Evolutionary conservation across 345 rosid species (phyloP).

Genomic region (Arabidopsis arenosa): DNA sequence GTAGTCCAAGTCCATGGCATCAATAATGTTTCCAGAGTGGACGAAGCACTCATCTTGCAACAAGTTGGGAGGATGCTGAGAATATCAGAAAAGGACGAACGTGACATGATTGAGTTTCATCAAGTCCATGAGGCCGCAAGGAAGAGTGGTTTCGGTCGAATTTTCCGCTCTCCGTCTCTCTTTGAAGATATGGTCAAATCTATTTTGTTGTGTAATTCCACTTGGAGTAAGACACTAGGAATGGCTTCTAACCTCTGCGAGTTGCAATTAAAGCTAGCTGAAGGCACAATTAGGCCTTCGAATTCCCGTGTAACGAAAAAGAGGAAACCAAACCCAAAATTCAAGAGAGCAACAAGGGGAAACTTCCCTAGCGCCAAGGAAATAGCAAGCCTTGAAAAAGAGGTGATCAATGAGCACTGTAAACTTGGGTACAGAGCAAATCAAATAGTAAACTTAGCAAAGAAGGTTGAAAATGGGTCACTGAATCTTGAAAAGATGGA

Average conservation of each 20-base stretch:
- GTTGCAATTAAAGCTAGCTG: slow-evolving; percentile 42
- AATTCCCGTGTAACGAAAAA: not conserved
- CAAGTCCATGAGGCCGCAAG: slow-evolving; percentile 46
- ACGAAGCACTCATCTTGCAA: slow-evolving; percentile 37
- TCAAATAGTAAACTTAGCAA: slow-evolving; percentile 43
- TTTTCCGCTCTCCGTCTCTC: slow-evolving; percentile 58
- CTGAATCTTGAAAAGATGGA: slow-evolving; percentile 40
- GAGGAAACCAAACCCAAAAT: not conserved
- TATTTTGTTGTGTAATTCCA: slow-evolving; percentile 54
- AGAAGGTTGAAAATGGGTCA: slow-evolving; percentile 35
- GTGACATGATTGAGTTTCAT: slow-evolving; percentile 48
- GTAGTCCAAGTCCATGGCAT: slow-evolving; percentile 30
- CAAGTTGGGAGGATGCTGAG: slow-evolving; percentile 61
- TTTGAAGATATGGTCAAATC: slow-evolving; percentile 64
- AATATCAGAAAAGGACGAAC: slow-evolving; percentile 46
- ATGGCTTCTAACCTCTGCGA: slow-evolving; percentile 58
- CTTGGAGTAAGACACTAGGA: slow-evolving; percentile 50
- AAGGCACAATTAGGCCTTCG: not conserved
- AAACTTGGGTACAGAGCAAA: slow-evolving; percentile 58
- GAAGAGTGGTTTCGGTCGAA: slow-evolving; percentile 49
- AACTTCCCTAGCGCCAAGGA: slow-evolving; percentile 58
- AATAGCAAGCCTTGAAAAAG: slow-evolving; percentile 39
- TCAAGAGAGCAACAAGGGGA: not conserved
- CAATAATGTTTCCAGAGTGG: slow-evolving; percentile 20
- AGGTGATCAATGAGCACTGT: slow-evolving; percentile 37